A percentile compares a stretch with the other conserved stretches of the same genome.
phyloP scores from a whole-genome alignment of 495 filamentous ascomycete genomes.

The Talaromyces liani region DNA sequence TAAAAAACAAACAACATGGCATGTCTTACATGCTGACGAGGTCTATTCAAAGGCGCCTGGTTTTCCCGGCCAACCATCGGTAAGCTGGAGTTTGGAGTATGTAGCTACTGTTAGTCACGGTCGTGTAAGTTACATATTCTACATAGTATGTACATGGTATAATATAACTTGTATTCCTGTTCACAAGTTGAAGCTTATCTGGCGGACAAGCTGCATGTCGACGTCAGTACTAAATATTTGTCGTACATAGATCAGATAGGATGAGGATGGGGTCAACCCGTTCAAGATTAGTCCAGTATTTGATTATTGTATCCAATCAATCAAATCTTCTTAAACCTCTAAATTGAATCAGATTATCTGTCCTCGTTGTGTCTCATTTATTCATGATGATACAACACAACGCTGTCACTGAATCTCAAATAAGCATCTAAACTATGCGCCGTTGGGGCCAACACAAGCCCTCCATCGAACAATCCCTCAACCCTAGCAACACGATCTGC shows the following conservation, averaged over 20 bases:
- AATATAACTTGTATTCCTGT: too few species aligned
- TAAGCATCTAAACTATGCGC: slow-evolving; percentile 1
- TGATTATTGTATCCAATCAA: too few species aligned
- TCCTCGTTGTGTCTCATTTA: not conserved
- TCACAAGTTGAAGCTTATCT: not conserved
- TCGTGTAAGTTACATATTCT: not conserved
- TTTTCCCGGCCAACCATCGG: not conserved
- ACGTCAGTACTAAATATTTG: not conserved
- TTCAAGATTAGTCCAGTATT: not conserved
- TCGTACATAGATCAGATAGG: too few species aligned
- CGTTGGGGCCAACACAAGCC: not conserved
- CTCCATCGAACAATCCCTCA: not conserved
- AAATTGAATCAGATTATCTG: not conserved
- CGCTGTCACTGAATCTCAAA: not conserved
- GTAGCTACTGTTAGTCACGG: not conserved
- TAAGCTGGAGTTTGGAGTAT: not conserved
- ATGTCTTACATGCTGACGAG: not conserved
- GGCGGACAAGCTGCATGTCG: not conserved
- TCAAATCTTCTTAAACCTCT: too few species aligned
- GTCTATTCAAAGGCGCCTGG: not conserved
- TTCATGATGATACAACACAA: not conserved
- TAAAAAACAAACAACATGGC: not conserved
- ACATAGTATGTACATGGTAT: too few species aligned
- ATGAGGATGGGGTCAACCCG: too few species aligned
- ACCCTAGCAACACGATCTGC: slow-evolving; percentile 3